Percentiles rank a stretch among this genome's conserved stretches.
Evolutionary conservation across 2,329 filamentous ascomycete genomes (phyloP).

Genomic region (Scedosporium dehoogii): DNA sequence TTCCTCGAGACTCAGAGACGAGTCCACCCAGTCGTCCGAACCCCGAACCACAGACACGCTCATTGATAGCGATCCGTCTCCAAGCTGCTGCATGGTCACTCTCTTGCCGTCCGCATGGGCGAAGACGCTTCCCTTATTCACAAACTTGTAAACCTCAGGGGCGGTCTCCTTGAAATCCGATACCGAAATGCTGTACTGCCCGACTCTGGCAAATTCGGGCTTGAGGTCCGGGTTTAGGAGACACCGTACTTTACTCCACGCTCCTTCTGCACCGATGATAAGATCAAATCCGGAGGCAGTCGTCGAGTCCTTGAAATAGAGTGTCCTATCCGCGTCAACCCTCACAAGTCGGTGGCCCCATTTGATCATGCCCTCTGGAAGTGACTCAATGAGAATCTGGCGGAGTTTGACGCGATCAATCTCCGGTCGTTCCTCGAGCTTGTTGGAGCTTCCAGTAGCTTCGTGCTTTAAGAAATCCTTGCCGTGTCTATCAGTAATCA

Average conservation of each 20-base stretch:
- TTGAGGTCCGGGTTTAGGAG: constrained; percentile 25
- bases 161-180: constrained; percentile 28
- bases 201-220: constrained; percentile 37
- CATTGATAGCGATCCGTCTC: constrained; percentile 36
- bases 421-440: constrained; percentile 33
- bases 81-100: constrained; percentile 29
- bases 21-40: constrained; percentile 25
- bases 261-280: constrained; percentile 25
- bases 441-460: constrained; percentile 14
- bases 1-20: constrained; percentile 23
- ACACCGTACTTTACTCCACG: constrained; percentile 25
- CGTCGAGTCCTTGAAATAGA: constrained; percentile 26
- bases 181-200: constrained; percentile 29
- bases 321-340: constrained; percentile 22
- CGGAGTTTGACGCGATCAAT: constrained; percentile 40
- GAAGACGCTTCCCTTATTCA: constrained; percentile 39
- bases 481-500: constrained; percentile 27
- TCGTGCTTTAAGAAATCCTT: constrained; percentile 2
- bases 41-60: constrained; percentile 26
- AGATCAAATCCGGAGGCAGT: constrained; percentile 27
- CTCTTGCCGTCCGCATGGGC: constrained; percentile 29
- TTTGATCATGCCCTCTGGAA: constrained; percentile 32
- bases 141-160: constrained; percentile 30
- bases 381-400: constrained; percentile 31
- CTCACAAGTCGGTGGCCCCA: constrained; percentile 34